Evolutionary conservation across 148 eudicot species (phyloP).

Genomic region (Limonium bicolor): DNA sequence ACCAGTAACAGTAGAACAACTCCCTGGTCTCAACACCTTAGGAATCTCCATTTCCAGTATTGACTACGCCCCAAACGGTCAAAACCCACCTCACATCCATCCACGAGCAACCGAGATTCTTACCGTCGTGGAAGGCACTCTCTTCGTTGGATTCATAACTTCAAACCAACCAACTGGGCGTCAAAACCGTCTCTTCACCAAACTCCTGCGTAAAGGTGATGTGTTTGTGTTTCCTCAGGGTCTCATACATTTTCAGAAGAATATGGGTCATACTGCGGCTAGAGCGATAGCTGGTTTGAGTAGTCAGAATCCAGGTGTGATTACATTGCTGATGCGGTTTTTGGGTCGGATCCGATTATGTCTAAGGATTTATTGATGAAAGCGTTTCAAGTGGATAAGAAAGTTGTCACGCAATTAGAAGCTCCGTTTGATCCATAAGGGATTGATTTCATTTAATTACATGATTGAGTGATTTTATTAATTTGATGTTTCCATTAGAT

Average conservation of each 20-base stretch:
- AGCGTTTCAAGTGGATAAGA: conserved; percentile 7
- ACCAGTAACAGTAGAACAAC: neutral
- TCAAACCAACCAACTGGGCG: conserved; percentile 7
- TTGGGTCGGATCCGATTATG: conserved; percentile 6
- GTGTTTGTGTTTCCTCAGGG: conserved; percentile 17
- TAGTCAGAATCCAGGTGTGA: conserved; percentile 8
- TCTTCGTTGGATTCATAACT: conserved; percentile 8
- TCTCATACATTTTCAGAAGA: conserved; percentile 15
- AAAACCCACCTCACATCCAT: conserved; percentile 6
- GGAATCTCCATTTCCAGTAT: conserved; percentile 4
- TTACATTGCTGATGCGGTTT: conserved; percentile 8
- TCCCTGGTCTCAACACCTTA: conserved; percentile 1
- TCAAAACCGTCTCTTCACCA: conserved; percentile 8
- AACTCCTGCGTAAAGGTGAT: conserved; percentile 11
- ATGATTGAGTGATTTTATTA: no score
- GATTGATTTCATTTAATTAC: no score
- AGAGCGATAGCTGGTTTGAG: conserved; percentile 9
- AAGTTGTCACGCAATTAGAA: no score
- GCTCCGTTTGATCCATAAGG: no score
- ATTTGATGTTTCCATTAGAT: no score
- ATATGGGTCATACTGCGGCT: conserved; percentile 7
- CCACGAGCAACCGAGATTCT: conserved; percentile 6
- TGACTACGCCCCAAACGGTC: conserved; percentile 7
- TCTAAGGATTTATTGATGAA: neutral
- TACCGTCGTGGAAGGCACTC: conserved; percentile 4